A percentile compares a stretch with the other conserved stretches of the same genome.
These are phyloP conservation scores for Trypanosoma conorhini DNA, from an alignment of 208 protist species.

Conservation along the genomic window DNA sequence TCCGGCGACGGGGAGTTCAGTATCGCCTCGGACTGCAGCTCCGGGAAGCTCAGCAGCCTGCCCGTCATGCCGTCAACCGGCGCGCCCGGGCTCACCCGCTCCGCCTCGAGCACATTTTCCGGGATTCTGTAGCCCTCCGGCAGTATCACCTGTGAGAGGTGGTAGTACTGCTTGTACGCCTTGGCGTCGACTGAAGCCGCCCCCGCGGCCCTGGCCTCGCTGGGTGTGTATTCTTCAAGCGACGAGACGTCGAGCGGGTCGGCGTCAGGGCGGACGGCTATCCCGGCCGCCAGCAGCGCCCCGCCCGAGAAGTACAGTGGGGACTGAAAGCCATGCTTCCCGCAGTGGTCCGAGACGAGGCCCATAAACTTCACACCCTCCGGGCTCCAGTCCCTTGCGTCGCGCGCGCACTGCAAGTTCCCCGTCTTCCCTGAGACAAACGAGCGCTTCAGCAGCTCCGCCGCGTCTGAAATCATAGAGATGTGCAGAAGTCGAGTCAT, in stretches of 20 bases:
- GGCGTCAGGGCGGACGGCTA: slow-evolving; percentile 34
- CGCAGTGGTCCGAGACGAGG: slow-evolving; percentile 32
- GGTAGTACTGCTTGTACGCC: slow-evolving; percentile 56
- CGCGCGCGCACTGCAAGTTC: slow-evolving; percentile 5
- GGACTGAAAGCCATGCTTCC: slow-evolving; percentile 34
- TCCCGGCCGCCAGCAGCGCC: slow-evolving; percentile 20
- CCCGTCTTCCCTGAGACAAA: slow-evolving; percentile 48
- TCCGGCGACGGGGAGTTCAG: slow-evolving; percentile 20
- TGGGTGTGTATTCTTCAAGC: not conserved
- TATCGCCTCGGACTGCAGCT: slow-evolving; percentile 36
- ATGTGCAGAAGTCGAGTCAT: slow-evolving; percentile 62
- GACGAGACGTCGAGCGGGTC: slow-evolving; percentile 25
- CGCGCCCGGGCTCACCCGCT: slow-evolving; percentile 41
- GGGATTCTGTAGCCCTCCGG: slow-evolving; percentile 47
- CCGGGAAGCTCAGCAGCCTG: slow-evolving; percentile 26
- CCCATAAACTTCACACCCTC: slow-evolving; percentile 8
- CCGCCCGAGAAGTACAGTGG: slow-evolving; percentile 51
- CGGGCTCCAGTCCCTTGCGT: not conserved
- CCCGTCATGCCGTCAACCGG: slow-evolving; percentile 64
- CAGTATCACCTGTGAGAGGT: slow-evolving; percentile 70
- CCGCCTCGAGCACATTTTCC: slow-evolving; percentile 35
- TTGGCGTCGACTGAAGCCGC: not conserved
- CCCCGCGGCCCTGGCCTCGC: not conserved
- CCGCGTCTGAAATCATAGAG: slow-evolving; percentile 57
- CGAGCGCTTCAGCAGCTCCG: slow-evolving; percentile 38